Evolutionary conservation across 768 basidiomycete species (phyloP).

Genomic region (Suillus luteus): DNA sequence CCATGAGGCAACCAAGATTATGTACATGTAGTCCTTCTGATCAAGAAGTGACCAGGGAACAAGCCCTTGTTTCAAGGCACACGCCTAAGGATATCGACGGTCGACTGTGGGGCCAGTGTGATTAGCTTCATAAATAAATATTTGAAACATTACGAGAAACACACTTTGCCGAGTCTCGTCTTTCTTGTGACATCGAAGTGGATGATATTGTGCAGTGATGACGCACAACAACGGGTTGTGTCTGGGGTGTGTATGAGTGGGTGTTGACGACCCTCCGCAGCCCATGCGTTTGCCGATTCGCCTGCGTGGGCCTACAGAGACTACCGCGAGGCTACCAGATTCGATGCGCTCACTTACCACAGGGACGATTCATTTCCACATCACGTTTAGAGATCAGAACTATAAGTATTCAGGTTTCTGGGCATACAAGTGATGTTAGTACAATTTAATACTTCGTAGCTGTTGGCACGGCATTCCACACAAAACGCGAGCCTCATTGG

Average conservation of each 20-base stretch:
- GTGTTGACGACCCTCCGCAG: not conserved
- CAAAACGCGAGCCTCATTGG: constrained; percentile 17
- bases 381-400: not conserved
- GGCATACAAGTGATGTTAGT: not conserved
- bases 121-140: not conserved
- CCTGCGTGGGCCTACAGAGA: not conserved
- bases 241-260: not conserved
- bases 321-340: not conserved
- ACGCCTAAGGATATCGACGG: not conserved
- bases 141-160: not conserved
- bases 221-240: not conserved
- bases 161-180: not conserved
- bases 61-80: constrained; percentile 2
- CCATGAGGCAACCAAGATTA: not conserved
- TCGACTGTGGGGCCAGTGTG: not conserved
- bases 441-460: not conserved
- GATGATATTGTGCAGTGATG: not conserved
- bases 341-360: not conserved
- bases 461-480: not conserved
- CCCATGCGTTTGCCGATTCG: not conserved
- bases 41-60: not conserved
- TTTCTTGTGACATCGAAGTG: not conserved
- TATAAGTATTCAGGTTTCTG: not conserved
- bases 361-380: not conserved
- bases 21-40: not conserved